Base-by-base conservation (phyloP, 805 yeast genomes). In the Teunomyces atbi region DNA sequence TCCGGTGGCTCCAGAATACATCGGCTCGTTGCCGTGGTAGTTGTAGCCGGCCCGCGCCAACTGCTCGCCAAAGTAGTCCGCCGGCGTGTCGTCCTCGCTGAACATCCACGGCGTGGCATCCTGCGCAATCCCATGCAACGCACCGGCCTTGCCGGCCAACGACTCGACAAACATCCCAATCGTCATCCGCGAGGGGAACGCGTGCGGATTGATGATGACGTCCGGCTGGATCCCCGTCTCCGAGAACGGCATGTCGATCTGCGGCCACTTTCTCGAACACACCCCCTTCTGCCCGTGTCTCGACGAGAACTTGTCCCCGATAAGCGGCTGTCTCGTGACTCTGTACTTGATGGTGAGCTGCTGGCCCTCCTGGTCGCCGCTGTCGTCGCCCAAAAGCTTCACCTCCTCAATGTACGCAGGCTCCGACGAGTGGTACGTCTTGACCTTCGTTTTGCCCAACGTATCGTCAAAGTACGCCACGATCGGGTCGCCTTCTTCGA, bases 161-260 rank as follows among this genome's bases (percentile, higher is more conserved):
- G 96, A 86, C 71, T 94, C 99, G 41, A 94, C 97, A 71, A 94
- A 94, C 98, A 94, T 94, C 75, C 99, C 99, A 69, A 94, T 92
- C 10, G 99, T 94, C 99, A 94, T 94, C 77, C 99, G 94, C 41
- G 98, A 92, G 58, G 99, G 99, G 92, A 92, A 94, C 55, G 98
- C 99, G 67, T 92, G 99, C 3, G 99, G 99, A 66, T 94, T 94
- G 62, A 94, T 94, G 62, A 94, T 94, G 57, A 94, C 86, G 71
- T 94, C 99, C 2, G 99, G 99, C 66, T 88, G 96, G 51, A 94
- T 92, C 60, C 99, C 99, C 28, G 88, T 76, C 71, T 94, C 99
- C 54, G 89, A 81, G 74, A 94, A 94, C 45, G 99, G 99, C 96
- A 94, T 83, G 67, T 94, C 98, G 52, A 89, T 76, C 44, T 89